Evolutionary conservation across 495 filamentous ascomycete genomes (phyloP).

Genomic region (Trichocladium uniseriatum): DNA sequence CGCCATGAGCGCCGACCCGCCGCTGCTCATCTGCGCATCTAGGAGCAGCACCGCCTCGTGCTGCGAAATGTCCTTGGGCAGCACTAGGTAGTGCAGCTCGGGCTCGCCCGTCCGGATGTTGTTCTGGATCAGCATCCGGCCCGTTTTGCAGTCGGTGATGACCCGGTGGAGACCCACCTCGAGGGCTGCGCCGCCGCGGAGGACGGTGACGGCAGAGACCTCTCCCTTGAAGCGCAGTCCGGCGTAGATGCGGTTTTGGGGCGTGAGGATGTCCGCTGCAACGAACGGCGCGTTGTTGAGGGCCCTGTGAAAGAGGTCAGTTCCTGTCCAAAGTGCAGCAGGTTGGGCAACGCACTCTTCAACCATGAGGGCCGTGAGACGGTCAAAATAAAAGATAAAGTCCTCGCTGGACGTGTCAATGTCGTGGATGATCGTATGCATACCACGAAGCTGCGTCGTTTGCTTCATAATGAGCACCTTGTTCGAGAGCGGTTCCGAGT

Average conservation of each 20-base stretch:
- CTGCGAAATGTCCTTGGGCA: conserved; percentile 58
- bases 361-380: conserved; percentile 71
- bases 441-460: conserved; percentile 69
- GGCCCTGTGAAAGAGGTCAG: conserved; percentile 39
- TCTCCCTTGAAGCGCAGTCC: conserved; percentile 59
- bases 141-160: conserved; percentile 84
- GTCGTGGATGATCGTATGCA: conserved; percentile 84
- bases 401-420: conserved; percentile 73
- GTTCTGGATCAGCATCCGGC: conserved; percentile 83
- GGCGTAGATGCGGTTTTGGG: conserved; percentile 53
- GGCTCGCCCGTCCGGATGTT: conserved; percentile 78
- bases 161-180: conserved; percentile 82
- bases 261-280: conserved; percentile 54
- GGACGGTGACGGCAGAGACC: conserved; percentile 77
- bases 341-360: conserved; percentile 50
- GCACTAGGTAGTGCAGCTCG: conserved; percentile 76
- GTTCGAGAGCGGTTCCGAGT: conserved; percentile 59
- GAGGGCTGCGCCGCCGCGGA: conserved; percentile 77
- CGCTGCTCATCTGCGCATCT: conserved; percentile 89
- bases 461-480: conserved; percentile 63
- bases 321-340: not conserved
- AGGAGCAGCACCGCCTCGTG: conserved; percentile 77
- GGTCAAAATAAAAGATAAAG: conserved; percentile 95
- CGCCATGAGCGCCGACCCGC: conserved; percentile 91
- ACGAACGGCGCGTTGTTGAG: conserved; percentile 62